These are phyloP conservation scores for Neocucurbitaria cava DNA, from an alignment of 2,329 filamentous ascomycete species.

Conservation along the genomic window DNA sequence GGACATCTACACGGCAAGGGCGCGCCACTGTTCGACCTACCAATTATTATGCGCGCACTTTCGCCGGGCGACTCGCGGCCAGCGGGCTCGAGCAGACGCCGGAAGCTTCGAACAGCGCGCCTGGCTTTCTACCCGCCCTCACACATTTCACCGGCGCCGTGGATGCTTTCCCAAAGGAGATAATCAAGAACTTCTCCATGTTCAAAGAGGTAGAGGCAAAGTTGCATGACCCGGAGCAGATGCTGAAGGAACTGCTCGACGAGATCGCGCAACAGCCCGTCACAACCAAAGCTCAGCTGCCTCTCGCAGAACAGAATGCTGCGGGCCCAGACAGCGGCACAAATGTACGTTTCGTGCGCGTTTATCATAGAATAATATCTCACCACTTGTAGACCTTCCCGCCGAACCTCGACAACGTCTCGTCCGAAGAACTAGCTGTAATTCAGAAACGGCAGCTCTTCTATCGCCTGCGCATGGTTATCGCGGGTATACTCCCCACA, in stretches of 20 bases:
- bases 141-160: slow-evolving; percentile 89
- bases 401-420: slow-evolving; percentile 33
- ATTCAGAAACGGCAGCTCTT: slow-evolving; percentile 76
- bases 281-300: slow-evolving; percentile 45
- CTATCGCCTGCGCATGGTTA: slow-evolving; percentile 76
- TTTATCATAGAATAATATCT: slow-evolving; percentile 24
- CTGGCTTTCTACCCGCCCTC: slow-evolving; percentile 69
- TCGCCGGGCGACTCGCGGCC: slow-evolving; percentile 47
- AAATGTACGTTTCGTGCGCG: slow-evolving; percentile 49
- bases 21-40: slow-evolving; percentile 55
- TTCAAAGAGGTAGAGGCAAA: slow-evolving; percentile 98
- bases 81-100: slow-evolving; percentile 48
- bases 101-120: slow-evolving; percentile 45
- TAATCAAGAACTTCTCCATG: slow-evolving; percentile 92
- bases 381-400: slow-evolving; percentile 35
- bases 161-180: slow-evolving; percentile 89
- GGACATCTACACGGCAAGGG: slow-evolving; percentile 54
- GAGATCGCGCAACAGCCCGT: slow-evolving; percentile 60
- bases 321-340: slow-evolving; percentile 48
- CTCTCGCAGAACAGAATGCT: slow-evolving; percentile 34
- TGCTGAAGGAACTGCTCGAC: slow-evolving; percentile 77
- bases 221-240: slow-evolving; percentile 85
- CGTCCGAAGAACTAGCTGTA: slow-evolving; percentile 57
- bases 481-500: slow-evolving; percentile 85
- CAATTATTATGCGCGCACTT: slow-evolving; percentile 61